These are phyloP conservation scores for Brassica juncea DNA, from an alignment of 345 rosid genomes.

Conservation along the genomic window DNA sequence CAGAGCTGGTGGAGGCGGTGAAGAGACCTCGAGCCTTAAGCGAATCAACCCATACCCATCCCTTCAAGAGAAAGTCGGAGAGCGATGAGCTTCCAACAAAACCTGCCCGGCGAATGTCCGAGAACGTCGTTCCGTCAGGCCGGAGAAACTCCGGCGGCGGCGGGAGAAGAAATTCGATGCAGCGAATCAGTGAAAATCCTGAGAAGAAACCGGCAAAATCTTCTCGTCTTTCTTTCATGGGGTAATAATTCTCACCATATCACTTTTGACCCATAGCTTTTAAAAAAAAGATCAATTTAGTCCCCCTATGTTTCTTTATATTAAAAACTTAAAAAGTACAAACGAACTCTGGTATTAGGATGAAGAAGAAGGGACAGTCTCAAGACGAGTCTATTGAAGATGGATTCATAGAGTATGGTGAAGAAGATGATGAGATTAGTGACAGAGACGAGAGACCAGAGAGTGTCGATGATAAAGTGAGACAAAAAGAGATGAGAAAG, in stretches of 20 bases:
- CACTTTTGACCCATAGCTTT: not conserved
- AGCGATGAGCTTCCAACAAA: conserved; percentile 42
- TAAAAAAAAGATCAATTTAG: not conserved
- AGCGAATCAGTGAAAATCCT: conserved; percentile 69
- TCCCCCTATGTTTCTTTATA: not conserved
- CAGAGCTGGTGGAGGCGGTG: conserved; percentile 86
- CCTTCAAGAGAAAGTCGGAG: conserved; percentile 56
- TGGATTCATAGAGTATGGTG: conserved; percentile 41
- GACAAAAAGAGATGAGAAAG: conserved; percentile 95
- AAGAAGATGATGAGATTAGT: conserved; percentile 50
- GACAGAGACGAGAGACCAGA: conserved; percentile 68
- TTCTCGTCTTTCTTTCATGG: conserved; percentile 75
- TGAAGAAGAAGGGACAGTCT: conserved; percentile 54
- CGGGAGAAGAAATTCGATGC: conserved; percentile 56
- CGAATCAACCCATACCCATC: conserved; percentile 58
- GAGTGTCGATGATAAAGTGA: conserved; percentile 74
- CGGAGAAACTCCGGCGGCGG: conserved; percentile 54
- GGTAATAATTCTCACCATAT: conserved; percentile 46
- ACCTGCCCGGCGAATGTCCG: conserved; percentile 57
- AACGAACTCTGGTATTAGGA: conserved; percentile 39
- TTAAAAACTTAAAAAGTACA: not conserved
- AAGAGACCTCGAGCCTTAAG: conserved; percentile 81
- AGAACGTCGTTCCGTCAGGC: conserved; percentile 52
- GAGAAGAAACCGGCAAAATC: conserved; percentile 68
- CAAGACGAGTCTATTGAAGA: conserved; percentile 48